A percentile compares a stretch with the other conserved stretches of the same genome.
These are phyloP conservation scores for Colletotrichum shisoi DNA, from an alignment of 2,329 filamentous ascomycete species.

Conservation along the genomic window DNA sequence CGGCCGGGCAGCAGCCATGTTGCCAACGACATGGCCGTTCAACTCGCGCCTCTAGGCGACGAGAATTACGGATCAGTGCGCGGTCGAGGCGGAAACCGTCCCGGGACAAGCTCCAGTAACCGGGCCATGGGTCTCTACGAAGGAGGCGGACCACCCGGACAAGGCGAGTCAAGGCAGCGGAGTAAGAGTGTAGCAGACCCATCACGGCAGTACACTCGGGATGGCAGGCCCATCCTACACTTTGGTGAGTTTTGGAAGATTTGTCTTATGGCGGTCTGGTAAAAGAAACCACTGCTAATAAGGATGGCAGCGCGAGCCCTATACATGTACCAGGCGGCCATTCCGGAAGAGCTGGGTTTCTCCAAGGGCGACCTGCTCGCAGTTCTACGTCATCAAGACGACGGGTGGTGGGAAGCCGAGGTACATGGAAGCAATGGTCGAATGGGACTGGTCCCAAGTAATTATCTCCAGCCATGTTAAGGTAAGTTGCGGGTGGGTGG, in stretches of 20 bases:
- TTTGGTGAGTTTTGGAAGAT: constrained; percentile 74
- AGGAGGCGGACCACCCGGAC: constrained; percentile 52
- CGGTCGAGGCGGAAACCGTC: constrained; percentile 60
- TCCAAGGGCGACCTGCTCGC: constrained; percentile 90
- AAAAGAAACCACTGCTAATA: constrained; percentile 40
- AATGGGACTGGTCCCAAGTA: constrained; percentile 71
- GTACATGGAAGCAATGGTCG: constrained; percentile 73
- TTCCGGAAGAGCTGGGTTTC: constrained; percentile 93
- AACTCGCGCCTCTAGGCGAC: constrained; percentile 66
- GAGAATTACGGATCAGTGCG: constrained; percentile 67
- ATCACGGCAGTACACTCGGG: constrained; percentile 81
- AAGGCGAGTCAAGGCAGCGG: constrained; percentile 59
- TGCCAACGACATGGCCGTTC: constrained; percentile 70
- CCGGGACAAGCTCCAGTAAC: constrained; percentile 56
- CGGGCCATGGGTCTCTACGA: constrained; percentile 66
- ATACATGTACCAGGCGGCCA: constrained; percentile 93
- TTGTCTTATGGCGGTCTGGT: constrained; percentile 13
- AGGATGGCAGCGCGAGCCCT: constrained; percentile 77
- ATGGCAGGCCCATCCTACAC: constrained; percentile 87
- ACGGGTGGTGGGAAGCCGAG: constrained; percentile 99
- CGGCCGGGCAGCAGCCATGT: constrained; percentile 62
- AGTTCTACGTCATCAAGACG: constrained; percentile 89
- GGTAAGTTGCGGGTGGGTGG: neutral
- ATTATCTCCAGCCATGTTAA: constrained; percentile 68
- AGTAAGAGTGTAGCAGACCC: constrained; percentile 89